Evolutionary conservation across 208 protist species (phyloP).

Genomic region (Crithidia mellificae): DNA sequence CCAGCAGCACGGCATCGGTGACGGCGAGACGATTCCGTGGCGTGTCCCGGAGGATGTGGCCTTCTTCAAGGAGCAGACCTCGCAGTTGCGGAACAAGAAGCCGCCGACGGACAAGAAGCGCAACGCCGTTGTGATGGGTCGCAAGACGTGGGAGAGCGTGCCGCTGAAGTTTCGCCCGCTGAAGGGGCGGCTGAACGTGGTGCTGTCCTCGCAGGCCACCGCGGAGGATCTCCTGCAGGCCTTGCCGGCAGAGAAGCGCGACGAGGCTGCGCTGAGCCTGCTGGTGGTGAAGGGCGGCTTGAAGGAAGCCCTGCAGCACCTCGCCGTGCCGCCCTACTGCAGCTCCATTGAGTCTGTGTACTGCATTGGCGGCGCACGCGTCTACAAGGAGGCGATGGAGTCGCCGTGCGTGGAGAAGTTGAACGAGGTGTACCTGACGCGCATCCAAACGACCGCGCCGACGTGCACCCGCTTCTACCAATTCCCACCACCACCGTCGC

Average conservation of each 20-base stretch:
- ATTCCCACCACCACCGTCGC: conserved; percentile 40
- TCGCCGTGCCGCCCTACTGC: conserved; percentile 61
- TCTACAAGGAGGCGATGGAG: conserved; percentile 82
- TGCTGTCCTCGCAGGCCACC: conserved; percentile 67
- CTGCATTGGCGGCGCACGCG: conserved; percentile 91
- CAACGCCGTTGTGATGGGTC: conserved; percentile 97
- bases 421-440: conserved; percentile 73
- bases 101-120: conserved; percentile 41
- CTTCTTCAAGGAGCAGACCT: conserved; percentile 85
- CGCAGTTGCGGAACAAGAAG: conserved; percentile 72
- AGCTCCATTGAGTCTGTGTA: conserved; percentile 85
- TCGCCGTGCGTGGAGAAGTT: conserved; percentile 65
- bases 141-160: conserved; percentile 97
- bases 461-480: conserved; percentile 67
- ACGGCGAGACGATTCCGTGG: conserved; percentile 84
- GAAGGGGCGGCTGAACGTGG: conserved; percentile 90
- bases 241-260: conserved; percentile 55
- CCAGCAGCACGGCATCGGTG: conserved; percentile 75
- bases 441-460: conserved; percentile 38
- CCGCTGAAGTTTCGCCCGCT: conserved; percentile 90
- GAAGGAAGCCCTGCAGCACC: conserved; percentile 46
- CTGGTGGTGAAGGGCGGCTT: conserved; percentile 67
- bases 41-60: conserved; percentile 86
- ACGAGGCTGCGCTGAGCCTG: conserved; percentile 41
- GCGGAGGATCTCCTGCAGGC: conserved; percentile 41